Evolutionary conservation across 2,329 filamentous ascomycete genomes (phyloP).

Genomic region (Dendryphion nanum): DNA sequence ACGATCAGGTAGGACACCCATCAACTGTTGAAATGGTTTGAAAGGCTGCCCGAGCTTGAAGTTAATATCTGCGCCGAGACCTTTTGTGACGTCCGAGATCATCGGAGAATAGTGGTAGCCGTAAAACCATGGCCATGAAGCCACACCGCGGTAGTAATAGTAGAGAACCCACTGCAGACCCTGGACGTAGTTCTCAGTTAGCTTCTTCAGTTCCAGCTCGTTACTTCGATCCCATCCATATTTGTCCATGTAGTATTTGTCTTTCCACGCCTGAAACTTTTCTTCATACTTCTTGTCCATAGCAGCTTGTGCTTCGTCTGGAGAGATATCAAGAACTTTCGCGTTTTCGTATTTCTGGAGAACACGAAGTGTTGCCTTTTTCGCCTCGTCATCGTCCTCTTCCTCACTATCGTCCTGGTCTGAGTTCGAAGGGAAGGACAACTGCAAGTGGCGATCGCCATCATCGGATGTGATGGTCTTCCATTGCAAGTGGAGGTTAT

Average conservation of each 20-base stretch:
- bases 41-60: constrained; percentile 96
- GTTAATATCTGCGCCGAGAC: constrained; percentile 80
- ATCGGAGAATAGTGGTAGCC: constrained; percentile 95
- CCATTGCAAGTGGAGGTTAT: constrained; percentile 65
- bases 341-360: constrained; percentile 91
- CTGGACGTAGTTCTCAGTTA: constrained; percentile 96
- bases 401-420: constrained; percentile 57
- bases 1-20: constrained; percentile 95
- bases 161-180: constrained; percentile 97
- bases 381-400: constrained; percentile 76
- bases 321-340: constrained; percentile 73
- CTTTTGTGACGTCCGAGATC: constrained; percentile 92
- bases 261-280: constrained; percentile 91
- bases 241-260: constrained; percentile 87
- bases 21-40: constrained; percentile 90
- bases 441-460: constrained; percentile 64
- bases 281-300: constrained; percentile 84
- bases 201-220: constrained; percentile 73
- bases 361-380: constrained; percentile 78
- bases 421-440: constrained; percentile 58
- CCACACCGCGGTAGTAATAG: constrained; percentile 97
- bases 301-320: constrained; percentile 74
- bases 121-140: constrained; percentile 99
- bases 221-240: constrained; percentile 85
- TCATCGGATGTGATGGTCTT: constrained; percentile 62